Percentiles rank a stretch among this genome's conserved stretches.
Conservation (phyloP, 345 rosid species). For the Streptanthus diversifolius region DNA sequence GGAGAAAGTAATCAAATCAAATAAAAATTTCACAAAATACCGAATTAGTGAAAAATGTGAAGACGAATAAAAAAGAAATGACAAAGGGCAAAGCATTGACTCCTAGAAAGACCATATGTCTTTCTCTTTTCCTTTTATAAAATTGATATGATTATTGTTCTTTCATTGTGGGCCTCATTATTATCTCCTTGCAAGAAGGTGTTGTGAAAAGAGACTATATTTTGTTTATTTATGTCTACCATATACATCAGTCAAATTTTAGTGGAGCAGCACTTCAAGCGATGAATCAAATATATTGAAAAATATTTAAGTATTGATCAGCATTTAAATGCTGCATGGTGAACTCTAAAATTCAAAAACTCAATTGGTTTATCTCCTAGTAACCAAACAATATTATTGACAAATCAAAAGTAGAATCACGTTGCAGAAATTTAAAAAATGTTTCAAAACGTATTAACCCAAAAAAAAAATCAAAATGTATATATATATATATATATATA, state of each 20-base stretch:
- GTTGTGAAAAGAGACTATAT: slow-evolving; percentile 15
- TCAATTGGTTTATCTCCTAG: neutral
- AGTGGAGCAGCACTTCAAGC: neutral
- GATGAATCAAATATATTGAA: neutral
- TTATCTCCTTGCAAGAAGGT: slow-evolving; percentile 31
- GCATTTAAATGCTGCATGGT: neutral
- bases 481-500: too few species aligned
- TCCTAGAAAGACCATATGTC: slow-evolving; percentile 16
- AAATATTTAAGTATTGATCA: neutral
- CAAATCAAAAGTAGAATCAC: too few species aligned
- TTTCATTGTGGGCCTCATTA: slow-evolving; percentile 16
- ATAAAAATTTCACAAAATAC: slow-evolving; percentile 20
- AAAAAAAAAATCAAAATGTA: too few species aligned
- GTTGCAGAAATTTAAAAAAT: too few species aligned
- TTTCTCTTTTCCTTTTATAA: slow-evolving; percentile 12
- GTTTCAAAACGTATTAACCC: neutral
- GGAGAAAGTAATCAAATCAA: slow-evolving; percentile 11
- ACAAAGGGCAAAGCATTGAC: slow-evolving; percentile 23
- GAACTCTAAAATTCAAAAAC: neutral
- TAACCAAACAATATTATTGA: neutral
- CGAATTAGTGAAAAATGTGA: neutral
- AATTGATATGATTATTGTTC: neutral
- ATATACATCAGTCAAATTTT: neutral
- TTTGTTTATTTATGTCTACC: neutral
- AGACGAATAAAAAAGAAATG: slow-evolving; percentile 1